Conservation (phyloP, 2,329 filamentous ascomycete species). For the Xylaria multiplex region DNA sequence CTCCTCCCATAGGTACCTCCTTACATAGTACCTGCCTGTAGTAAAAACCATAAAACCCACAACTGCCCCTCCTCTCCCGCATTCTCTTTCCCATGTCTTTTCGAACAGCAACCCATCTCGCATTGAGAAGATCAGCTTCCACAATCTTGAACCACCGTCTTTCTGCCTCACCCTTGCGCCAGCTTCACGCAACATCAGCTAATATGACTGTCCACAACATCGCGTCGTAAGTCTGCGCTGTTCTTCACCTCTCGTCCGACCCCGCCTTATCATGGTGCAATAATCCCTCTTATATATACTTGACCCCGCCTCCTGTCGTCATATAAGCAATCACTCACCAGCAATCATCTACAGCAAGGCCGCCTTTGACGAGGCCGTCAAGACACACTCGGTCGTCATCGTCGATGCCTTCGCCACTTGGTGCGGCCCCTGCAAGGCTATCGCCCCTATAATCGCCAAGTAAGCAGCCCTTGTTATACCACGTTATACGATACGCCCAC, state of each 20-base stretch:
- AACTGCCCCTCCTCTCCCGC: constrained; percentile 33
- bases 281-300: not conserved
- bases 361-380: constrained; percentile 46
- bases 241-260: not conserved
- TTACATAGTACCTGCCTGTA: not conserved
- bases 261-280: not conserved
- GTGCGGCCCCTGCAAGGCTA: constrained; percentile 96
- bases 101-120: constrained; percentile 39
- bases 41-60: constrained; percentile 35
- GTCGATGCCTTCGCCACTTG: constrained; percentile 89
- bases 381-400: constrained; percentile 69
- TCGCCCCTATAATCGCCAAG: constrained; percentile 78
- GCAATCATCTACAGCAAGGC: constrained; percentile 41
- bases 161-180: constrained; percentile 38
- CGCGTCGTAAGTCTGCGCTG: constrained; percentile 48
- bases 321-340: constrained; percentile 31
- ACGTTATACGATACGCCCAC: not conserved
- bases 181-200: constrained; percentile 54
- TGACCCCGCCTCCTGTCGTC: not conserved
- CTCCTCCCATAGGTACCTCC: not conserved
- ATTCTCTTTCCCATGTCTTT: constrained; percentile 39
- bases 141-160: constrained; percentile 34
- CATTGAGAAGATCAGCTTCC: constrained; percentile 39
- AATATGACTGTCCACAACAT: constrained; percentile 58
- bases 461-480: constrained; percentile 51